Evolutionary conservation across 352 stramenopile species (phyloP).

Genomic region (Saprolegnia parasitica): DNA sequence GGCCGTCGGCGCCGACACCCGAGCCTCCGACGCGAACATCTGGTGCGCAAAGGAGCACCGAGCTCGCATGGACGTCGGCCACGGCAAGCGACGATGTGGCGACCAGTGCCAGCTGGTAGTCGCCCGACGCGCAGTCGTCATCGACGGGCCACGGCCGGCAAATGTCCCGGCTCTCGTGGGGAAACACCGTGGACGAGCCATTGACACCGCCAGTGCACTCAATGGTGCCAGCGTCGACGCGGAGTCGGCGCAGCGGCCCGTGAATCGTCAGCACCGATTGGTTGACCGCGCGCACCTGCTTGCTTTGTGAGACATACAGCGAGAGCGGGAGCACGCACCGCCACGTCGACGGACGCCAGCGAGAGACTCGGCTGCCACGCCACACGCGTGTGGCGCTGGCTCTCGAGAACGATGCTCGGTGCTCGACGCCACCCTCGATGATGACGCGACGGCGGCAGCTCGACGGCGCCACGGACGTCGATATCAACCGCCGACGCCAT

Average conservation of each 20-base stretch:
- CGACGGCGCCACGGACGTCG: neutral
- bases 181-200: neutral
- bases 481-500: neutral
- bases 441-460: neutral
- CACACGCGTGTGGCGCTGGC: neutral
- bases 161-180: neutral
- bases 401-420: neutral
- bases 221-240: neutral
- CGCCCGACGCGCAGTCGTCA: neutral
- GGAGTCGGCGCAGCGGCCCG: neutral
- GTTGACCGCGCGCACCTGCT: neutral
- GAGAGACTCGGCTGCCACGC: neutral
- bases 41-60: slow-evolving; percentile 53
- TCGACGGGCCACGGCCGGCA: slow-evolving; percentile 3
- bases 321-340: neutral
- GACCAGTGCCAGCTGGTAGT: slow-evolving; percentile 47
- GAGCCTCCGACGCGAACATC: slow-evolving; percentile 39
- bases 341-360: neutral
- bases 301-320: neutral
- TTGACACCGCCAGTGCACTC: neutral
- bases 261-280: neutral
- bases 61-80: slow-evolving; percentile 49
- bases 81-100: slow-evolving; percentile 38
- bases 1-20: slow-evolving; percentile 36
- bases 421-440: neutral